Percentiles rank a stretch among this genome's conserved stretches.
Conservation (phyloP, 2,329 filamentous ascomycete genomes). For the Penicillium corylophilum region DNA sequence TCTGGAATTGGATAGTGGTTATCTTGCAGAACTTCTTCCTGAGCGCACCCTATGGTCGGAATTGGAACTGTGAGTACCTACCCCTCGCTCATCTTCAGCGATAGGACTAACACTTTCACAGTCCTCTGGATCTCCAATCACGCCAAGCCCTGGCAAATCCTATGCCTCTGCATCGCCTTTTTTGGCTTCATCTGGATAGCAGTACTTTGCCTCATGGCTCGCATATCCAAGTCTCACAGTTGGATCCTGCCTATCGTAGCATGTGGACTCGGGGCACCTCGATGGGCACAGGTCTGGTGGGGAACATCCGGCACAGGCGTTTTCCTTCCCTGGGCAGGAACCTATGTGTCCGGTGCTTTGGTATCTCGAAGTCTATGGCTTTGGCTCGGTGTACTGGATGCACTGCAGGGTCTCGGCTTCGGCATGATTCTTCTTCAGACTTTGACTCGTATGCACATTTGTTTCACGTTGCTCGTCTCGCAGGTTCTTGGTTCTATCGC, state of each 20-base stretch:
- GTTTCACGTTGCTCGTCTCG: constrained; percentile 59
- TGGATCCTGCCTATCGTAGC: constrained; percentile 69
- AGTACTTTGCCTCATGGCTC: constrained; percentile 49
- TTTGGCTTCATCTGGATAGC: constrained; percentile 58
- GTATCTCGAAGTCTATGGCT: constrained; percentile 62
- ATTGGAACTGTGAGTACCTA: constrained; percentile 56
- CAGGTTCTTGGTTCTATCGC: constrained; percentile 63
- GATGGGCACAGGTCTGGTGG: constrained; percentile 70
- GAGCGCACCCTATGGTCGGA: constrained; percentile 64
- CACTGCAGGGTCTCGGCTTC: constrained; percentile 64
- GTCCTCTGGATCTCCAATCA: constrained; percentile 60
- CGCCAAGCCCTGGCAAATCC: constrained; percentile 57
- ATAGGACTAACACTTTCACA: constrained; percentile 6
- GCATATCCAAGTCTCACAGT: constrained; percentile 59
- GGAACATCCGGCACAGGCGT: constrained; percentile 59
- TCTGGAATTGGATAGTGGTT: constrained; percentile 66
- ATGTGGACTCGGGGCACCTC: constrained; percentile 62
- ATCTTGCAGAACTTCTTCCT: constrained; percentile 68
- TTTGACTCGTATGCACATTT: constrained; percentile 63
- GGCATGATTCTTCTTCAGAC: constrained; percentile 68
- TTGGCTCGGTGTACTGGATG: constrained; percentile 66
- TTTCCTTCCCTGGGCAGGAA: constrained; percentile 63
- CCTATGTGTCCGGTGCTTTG: constrained; percentile 54
- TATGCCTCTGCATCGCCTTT: constrained; percentile 50
- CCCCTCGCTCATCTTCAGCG: neutral